Base-by-base conservation (phyloP, 2,329 filamentous ascomycete species). In the Beauveria sp. region DNA sequence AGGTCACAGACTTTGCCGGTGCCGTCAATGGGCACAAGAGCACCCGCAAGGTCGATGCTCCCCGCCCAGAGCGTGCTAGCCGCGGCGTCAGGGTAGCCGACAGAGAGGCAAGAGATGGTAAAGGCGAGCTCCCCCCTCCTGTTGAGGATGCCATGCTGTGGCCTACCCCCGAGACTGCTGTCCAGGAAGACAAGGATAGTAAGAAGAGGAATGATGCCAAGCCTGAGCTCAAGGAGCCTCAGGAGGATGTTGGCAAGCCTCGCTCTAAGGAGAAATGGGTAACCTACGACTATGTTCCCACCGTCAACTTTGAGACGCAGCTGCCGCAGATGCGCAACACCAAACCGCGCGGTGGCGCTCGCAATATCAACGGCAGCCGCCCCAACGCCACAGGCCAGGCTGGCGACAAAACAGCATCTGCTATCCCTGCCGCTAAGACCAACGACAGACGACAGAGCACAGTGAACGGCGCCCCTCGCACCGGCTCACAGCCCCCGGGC, bases 251-350 rank as follows among this genome's bases (percentile, higher is more conserved):
- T 63, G 69, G 70, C 54, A 83, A 83, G 69, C 69, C 76, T 26
- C 68, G 84, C 78, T 74, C 87, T 82, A 96, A 96, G 79, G 86
- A 89, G 69, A 90, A 92, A 70, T 98, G 95, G 93, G 87, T 90
- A 63, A 83, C 87, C 1, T 84, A 97, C 62, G 85, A 88, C 40
- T 93, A 93, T 69, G 91, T 90, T 14, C 93, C 92, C 9, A 88
- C 86, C 16, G 91, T 95, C 54, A 87, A 88, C 62, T 98, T 96
- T 75, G 89, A 91, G 72, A 97, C 95, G 0, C 91, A 89, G 31
- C 74, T 96, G 46, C 86, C 88, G 16, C 76, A 75, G 51, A 71
- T 76, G 67, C 80, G 82, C 64, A 76, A 76, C 60, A 72, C 79
- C 38, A 83, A 81, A 65, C 75, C 79, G 49, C 78, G 83, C 31